Conservation (phyloP, 257 asterid species). For the Ilex asprella region DNA sequence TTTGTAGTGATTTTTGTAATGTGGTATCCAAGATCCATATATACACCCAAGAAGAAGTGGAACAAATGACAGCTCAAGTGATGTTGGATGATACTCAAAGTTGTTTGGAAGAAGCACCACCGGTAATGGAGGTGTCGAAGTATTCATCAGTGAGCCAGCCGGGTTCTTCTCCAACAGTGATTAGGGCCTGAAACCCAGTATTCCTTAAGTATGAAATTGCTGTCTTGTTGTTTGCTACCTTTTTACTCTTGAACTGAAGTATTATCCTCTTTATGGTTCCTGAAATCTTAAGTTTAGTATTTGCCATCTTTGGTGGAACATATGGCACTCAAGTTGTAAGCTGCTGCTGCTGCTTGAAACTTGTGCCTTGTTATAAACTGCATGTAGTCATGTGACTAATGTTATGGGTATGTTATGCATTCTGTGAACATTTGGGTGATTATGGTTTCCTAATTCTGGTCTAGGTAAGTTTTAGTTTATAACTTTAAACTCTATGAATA, state of each 20-base stretch:
- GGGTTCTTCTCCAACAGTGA: slow-evolving; percentile 44
- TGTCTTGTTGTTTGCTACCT: slow-evolving; percentile 7
- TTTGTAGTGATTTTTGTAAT: slow-evolving; percentile 73
- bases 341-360: too few relatives aligned
- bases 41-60: slow-evolving; percentile 89
- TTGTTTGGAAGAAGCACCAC: slow-evolving; percentile 85
- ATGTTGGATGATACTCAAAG: slow-evolving; percentile 85
- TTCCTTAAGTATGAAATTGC: not conserved
- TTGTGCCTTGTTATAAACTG: too few relatives aligned
- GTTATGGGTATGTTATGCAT: too few relatives aligned
- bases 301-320: too few relatives aligned
- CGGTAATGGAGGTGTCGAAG: slow-evolving; percentile 47
- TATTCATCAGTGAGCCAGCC: slow-evolving; percentile 80
- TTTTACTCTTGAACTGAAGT: not conserved
- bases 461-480: too few relatives aligned
- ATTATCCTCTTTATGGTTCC: too few relatives aligned
- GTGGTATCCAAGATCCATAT: slow-evolving; percentile 81
- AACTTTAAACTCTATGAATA: too few relatives aligned
- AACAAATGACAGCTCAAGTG: slow-evolving; percentile 69
- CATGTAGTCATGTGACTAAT: too few relatives aligned
- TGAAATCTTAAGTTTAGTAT: too few relatives aligned
- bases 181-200: slow-evolving; percentile 30
- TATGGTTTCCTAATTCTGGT: too few relatives aligned
- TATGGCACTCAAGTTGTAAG: too few relatives aligned
- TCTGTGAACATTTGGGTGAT: too few relatives aligned